Evolutionary conservation across 495 filamentous ascomycete species (phyloP).

Genomic region (Pyrenopolyporus hunteri): DNA sequence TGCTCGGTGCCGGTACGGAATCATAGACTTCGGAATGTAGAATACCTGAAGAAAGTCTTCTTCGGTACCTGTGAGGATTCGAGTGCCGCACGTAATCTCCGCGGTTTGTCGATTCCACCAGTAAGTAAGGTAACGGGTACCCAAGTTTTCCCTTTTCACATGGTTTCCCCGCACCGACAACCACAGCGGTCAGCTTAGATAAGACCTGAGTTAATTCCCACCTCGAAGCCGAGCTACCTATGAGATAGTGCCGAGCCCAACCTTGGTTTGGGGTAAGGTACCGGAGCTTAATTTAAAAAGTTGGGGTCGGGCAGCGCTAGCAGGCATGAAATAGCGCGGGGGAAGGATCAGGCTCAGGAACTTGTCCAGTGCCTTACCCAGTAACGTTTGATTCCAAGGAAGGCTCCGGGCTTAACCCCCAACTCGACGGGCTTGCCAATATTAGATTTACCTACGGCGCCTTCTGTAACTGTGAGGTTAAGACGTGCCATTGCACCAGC

Average conservation of each 20-base stretch:
- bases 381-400: conserved; percentile 19
- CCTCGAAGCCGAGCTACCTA: not conserved
- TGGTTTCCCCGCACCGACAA: conserved; percentile 35
- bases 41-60: no score
- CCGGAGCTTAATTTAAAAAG: conserved; percentile 15
- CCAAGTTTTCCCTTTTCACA: conserved; percentile 10
- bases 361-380: conserved; percentile 21
- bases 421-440: not conserved
- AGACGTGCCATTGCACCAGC: no score
- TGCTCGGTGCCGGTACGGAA: no score
- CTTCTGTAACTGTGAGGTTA: no score
- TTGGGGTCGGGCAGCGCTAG: conserved; percentile 30
- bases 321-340: conserved; percentile 16
- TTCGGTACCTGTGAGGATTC: conserved; percentile 5
- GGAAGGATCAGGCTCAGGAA: conserved; percentile 6
- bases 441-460: not conserved
- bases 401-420: no score
- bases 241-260: not conserved
- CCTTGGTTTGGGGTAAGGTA: conserved; percentile 4
- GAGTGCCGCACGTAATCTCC: conserved; percentile 28
- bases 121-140: no score
- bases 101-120: no score
- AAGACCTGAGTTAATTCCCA: conserved; percentile 12
- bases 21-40: no score
- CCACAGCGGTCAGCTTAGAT: conserved; percentile 29